Base-by-base conservation (phyloP, 192 early-diverging fungal species). In the Anaeromyces robustus region DNA sequence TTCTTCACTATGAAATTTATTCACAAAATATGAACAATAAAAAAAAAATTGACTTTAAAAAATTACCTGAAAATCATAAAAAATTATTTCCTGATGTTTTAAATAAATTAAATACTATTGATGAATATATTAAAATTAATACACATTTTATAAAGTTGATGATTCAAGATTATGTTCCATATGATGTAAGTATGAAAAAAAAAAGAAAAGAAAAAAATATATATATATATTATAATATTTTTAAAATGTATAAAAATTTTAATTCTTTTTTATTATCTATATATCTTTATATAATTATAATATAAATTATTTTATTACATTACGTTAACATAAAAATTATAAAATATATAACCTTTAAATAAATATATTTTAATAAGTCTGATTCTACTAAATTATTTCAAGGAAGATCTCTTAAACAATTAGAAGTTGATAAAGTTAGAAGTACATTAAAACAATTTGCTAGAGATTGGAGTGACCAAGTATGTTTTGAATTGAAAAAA, bases 401-500 rank as follows among this genome's bases (percentile, higher is more conserved):
- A 82, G 29, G 80, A 78, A 19, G 82, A 85, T 13, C 84, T 83
- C 12, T 90, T 90, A 18, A 86, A 82, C n/a, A 91, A 94, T 41
- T 84, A 84, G 39, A 93, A 97, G 78, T 94, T 96, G 92, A 85
- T 86, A 87, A 87, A 81, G 89, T 98, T 17, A 88, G 93, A 30
- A 93, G 92, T 79, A 98, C 95, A 0, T 85, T 99, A 78, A 92
- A 94, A 81, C 97, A 98, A 83, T 94, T 98, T 90, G 95, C 96
- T 32, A 88, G 97, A 29, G 97, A 99, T 83, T 99, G 97, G 97
- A 90, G 93, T 22, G 87, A 43, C 30, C 95, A 96, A 78, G 92
- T 93, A 89, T n/a, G n/a, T n/a, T n/a, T n/a, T n/a, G n/a, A n/a
- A n/a, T n/a, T n/a, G n/a, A n/a, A n/a, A n/a, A n/a, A n/a, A n/a